These are phyloP conservation scores for Candida ortonii DNA, from an alignment of 805 yeast species.

Conservation along the genomic window DNA sequence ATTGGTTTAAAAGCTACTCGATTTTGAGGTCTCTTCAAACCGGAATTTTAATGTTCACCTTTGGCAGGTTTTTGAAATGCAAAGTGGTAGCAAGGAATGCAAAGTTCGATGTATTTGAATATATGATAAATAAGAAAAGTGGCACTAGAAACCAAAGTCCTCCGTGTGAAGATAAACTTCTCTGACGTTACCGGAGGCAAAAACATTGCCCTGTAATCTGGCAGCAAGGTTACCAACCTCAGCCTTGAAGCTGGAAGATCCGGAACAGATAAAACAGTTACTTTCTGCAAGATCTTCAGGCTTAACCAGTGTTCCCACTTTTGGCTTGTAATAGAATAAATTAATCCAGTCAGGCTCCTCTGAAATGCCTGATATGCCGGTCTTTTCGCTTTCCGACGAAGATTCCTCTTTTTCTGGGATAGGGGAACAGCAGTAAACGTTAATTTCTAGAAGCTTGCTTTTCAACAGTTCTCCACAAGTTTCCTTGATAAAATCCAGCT, in stretches of 20 bases:
- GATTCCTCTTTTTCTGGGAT: not conserved
- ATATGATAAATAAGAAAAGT: no score
- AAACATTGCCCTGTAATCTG: slow-evolving; percentile 36
- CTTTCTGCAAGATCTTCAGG: slow-evolving; percentile 30
- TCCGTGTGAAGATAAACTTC: slow-evolving; percentile 53
- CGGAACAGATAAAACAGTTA: slow-evolving; percentile 45
- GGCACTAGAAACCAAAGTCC: slow-evolving; percentile 49
- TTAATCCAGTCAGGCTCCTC: not conserved
- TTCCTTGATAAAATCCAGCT: slow-evolving; percentile 35
- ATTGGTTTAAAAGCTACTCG: no score
- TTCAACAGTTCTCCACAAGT: slow-evolving; percentile 27
- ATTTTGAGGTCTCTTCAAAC: no score
- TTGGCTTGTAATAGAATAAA: slow-evolving; percentile 16
- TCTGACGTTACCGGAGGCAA: slow-evolving; percentile 27
- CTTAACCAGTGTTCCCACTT: slow-evolving; percentile 15
- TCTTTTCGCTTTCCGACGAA: no score
- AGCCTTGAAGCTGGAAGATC: slow-evolving; percentile 40
- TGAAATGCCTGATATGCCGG: no score
- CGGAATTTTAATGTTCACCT: no score
- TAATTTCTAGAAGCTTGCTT: slow-evolving; percentile 12
- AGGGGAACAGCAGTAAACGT: slow-evolving; percentile 16
- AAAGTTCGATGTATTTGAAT: no score
- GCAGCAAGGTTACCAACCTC: slow-evolving; percentile 41
- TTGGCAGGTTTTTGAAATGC: no score
- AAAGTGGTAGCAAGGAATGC: no score